Evolutionary conservation across 257 asterid genomes (phyloP), one percentile per base, ranked within the genome.

Genomic region (Coffea eugenioides): DNA sequence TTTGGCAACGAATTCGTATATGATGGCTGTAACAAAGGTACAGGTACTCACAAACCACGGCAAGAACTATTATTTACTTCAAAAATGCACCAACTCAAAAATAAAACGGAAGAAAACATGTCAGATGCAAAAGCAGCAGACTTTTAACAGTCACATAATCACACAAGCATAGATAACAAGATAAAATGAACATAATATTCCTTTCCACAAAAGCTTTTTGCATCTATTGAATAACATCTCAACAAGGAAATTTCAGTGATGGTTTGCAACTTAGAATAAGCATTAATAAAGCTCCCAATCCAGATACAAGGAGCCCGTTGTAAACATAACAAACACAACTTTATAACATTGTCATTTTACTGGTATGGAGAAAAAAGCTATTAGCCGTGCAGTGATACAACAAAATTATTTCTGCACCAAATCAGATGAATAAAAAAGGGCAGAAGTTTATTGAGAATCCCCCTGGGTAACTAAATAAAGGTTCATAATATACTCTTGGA

Each of bases 1-100:
- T 88, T 89, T 31, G 93, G 90, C 76, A 91, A 84, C 48, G 95
- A 84, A 80, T 85, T 88, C 69, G 94, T 75, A 82, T 90, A 88
- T 1, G 90, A 81, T 73, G 91, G 92, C 91, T 87, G 90, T 62
- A 61, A 70, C n/a, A 69, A 80, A 45, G 52, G 61, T 23, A 43
- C 36, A 82, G 64, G 6, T 77, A 68, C 64, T 59, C 68, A 84
- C 82, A 48, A 66, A 69, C 49, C 65, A 62, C 27, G 48, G 41
- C 54, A 57, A 57, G 25, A 57, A 10, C 16, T 23, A n/a, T 16
- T 12, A 54, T 46, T 46, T 25, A 10, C 18, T 34, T 54, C 2
- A 8, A n/a, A 13, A 21, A 16, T 36, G n/a, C 3, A 15, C 48
- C 34, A 36, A 39, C 75, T 45, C 43, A 54, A 52, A 27, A 15